Base-by-base conservation (phyloP, 495 filamentous ascomycete genomes). In the Oidiodendron maius region DNA sequence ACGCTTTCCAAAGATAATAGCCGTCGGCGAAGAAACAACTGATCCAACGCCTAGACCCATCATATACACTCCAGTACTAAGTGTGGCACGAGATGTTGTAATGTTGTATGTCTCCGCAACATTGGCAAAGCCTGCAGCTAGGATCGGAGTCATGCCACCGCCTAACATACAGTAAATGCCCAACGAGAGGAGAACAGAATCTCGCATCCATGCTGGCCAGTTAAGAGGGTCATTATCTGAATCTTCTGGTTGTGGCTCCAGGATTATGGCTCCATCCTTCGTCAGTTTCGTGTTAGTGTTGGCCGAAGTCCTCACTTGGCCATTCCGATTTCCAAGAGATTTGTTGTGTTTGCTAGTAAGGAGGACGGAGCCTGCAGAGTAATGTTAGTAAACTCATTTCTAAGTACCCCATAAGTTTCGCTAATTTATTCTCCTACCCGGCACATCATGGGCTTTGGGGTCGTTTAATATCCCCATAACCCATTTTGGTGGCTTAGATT, bases 1-100 rank as follows among this genome's bases (percentile, higher is more conserved):
- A 10, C 93, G 77, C 61, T 96, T 96, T 0, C 93, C 93, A 51
- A 68, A 95, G 0, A 96, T 62, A 50, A 96, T 96, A 9, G 93
- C 93, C 0, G 93, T 96, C 3, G 93, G 93, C 3, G 86, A 91
- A 58, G 84, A 81, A 38, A 96, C 58, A 10, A 95, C 78, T 16
- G 81, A 89, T 3, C 91, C 91, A 1, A 96, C 48, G 2, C 91
- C 93, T 17, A 96, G 71, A 2, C 93, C 93, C 78, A 95, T 71
- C 93, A 98, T 98, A 63, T 89, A 96, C 12, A 98, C 66, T 0
- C 93, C 93, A 1, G 93, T 96, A 1, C 93, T 96, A 35, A 93
- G 79, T 1, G 93, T 85, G 26, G 96, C 91, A 51, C 76, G 62
- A 23, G 88, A 75, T 12, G 86, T 81, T 4, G 78, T 72, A 12